These are phyloP conservation scores for Brassica carinata DNA, from an alignment of 345 rosid species.

Conservation along the genomic window DNA sequence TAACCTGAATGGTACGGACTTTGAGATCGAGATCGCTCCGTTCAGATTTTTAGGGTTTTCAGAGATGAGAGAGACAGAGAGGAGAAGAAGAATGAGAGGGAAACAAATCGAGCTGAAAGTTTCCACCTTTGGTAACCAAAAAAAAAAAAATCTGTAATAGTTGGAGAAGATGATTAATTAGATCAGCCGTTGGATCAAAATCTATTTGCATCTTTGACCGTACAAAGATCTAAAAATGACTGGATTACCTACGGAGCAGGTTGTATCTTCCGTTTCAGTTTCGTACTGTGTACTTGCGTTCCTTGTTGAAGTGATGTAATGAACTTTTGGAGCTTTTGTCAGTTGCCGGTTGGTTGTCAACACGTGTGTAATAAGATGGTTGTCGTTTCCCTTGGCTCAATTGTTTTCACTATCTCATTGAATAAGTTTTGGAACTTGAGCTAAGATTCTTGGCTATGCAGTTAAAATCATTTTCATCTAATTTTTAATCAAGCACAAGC, in stretches of 20 bases:
- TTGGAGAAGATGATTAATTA: not conserved
- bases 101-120: slow-evolving; percentile 12
- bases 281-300: not conserved
- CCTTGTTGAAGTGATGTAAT: not conserved
- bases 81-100: slow-evolving; percentile 31
- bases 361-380: not conserved
- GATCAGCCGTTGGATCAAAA: slow-evolving; percentile 26
- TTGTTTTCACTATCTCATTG: no score
- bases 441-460: no score
- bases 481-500: no score
- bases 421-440: no score
- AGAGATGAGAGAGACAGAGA: not conserved
- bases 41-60: slow-evolving; percentile 24
- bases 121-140: not conserved
- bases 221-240: not conserved
- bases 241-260: slow-evolving; percentile 16
- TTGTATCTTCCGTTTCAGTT: not conserved
- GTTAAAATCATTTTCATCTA: no score
- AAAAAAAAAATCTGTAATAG: slow-evolving; percentile 2
- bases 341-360: slow-evolving; percentile 17
- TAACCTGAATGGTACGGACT: slow-evolving; percentile 16
- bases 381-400: not conserved
- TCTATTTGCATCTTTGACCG: not conserved
- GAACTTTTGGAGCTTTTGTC: not conserved
- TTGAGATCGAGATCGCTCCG: slow-evolving; percentile 3